phyloP scores from a whole-genome alignment of 2,329 filamentous ascomycete genomes.

The Alternaria metachromatica region DNA sequence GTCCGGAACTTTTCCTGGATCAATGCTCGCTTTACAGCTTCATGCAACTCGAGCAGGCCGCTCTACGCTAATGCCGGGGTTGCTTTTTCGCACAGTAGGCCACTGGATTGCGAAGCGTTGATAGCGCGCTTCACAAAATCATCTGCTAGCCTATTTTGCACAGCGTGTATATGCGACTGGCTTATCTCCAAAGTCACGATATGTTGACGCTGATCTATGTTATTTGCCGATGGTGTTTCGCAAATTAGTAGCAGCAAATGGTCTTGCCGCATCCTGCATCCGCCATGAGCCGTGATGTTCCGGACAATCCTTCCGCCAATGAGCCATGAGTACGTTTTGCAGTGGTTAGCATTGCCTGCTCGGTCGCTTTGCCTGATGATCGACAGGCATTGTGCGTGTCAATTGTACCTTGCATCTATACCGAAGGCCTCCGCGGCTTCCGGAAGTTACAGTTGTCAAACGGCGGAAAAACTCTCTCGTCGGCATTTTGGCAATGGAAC shows the following conservation, averaged over 20 bases:
- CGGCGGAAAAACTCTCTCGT: not conserved
- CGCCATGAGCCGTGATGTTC: slow-evolving; percentile 3
- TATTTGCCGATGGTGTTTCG: not conserved
- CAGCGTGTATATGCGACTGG: not conserved
- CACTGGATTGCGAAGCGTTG: slow-evolving; percentile 3
- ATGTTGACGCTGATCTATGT: not conserved
- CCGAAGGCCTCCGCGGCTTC: slow-evolving; percentile 11
- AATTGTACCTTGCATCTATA: slow-evolving; percentile 14
- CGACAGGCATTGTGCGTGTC: slow-evolving; percentile 5
- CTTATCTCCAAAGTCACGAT: slow-evolving; percentile 1
- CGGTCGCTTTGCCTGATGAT: slow-evolving; percentile 7
- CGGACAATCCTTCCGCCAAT: slow-evolving; percentile 9
- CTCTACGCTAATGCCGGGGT: slow-evolving; percentile 1
- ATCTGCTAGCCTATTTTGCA: not conserved
- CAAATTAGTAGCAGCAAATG: slow-evolving; percentile 2
- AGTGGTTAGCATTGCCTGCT: not conserved
- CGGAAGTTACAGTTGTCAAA: not conserved
- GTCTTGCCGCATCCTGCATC: not conserved
- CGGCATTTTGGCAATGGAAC: not conserved
- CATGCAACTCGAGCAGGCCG: not conserved
- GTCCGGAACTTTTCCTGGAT: slow-evolving; percentile 9
- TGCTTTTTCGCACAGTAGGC: slow-evolving; percentile 1
- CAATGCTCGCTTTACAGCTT: not conserved
- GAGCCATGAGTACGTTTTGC: not conserved
- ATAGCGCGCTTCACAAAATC: not conserved